A percentile compares a stretch with the other conserved stretches of the same genome.
Conservation (phyloP, 148 eudicot species). For the Rhododendron ovatum region DNA sequence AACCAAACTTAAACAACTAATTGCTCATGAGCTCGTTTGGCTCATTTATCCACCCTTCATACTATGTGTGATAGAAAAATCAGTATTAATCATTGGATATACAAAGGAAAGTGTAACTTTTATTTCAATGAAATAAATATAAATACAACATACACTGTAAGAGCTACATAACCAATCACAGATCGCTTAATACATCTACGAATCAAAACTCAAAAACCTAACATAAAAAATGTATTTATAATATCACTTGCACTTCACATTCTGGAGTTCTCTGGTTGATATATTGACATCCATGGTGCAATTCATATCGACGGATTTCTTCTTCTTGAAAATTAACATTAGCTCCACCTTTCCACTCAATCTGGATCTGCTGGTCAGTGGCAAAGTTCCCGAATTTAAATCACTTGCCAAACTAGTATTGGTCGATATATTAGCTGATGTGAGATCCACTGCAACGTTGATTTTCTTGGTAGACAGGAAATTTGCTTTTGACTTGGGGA, state of each 20-base stretch:
- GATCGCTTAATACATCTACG: too few relatives aligned
- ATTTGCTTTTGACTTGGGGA: neutral
- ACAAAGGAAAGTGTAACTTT: too few relatives aligned
- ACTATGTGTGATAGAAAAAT: too few relatives aligned
- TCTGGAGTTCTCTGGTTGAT: neutral
- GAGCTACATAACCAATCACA: too few relatives aligned
- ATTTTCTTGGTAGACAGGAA: conserved; percentile 11
- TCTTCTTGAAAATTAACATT: conserved; percentile 10
- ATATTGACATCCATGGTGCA: conserved; percentile 9
- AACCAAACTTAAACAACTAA: too few relatives aligned
- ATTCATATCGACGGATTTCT: conserved; percentile 6
- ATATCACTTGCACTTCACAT: neutral
- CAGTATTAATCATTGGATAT: too few relatives aligned
- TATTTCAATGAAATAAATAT: too few relatives aligned
- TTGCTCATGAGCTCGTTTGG: too few relatives aligned
- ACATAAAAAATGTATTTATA: neutral
- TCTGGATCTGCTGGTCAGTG: neutral
- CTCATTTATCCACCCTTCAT: too few relatives aligned
- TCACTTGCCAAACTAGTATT: neutral
- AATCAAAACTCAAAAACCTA: too few relatives aligned
- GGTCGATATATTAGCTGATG: neutral
- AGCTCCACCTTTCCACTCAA: conserved; percentile 22
- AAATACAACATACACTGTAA: too few relatives aligned
- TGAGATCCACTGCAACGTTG: neutral
- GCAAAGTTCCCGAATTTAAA: conserved; percentile 13